Percentiles rank a stretch among this genome's conserved stretches.
Conservation (phyloP, 2,329 filamentous ascomycete genomes). For the Chaetomium strumarium region DNA sequence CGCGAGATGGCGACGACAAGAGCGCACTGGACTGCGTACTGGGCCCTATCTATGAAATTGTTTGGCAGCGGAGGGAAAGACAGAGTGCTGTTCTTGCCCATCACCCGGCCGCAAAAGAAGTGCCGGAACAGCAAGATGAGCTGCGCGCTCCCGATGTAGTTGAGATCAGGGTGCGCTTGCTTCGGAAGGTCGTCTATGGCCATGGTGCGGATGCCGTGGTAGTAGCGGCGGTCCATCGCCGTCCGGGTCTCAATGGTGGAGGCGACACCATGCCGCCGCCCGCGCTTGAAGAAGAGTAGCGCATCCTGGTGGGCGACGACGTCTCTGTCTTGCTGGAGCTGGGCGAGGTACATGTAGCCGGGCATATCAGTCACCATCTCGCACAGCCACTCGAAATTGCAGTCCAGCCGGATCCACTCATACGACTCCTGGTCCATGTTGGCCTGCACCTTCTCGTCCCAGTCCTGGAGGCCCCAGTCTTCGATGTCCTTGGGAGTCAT, state of each 20-base stretch:
- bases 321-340: constrained; percentile 93
- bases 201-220: constrained; percentile 83
- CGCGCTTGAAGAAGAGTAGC: constrained; percentile 65
- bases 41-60: constrained; percentile 80
- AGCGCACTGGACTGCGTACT: constrained; percentile 77
- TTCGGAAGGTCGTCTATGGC: constrained; percentile 73
- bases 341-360: constrained; percentile 95
- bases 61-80: constrained; percentile 79
- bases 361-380: constrained; percentile 76
- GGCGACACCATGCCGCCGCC: constrained; percentile 69
- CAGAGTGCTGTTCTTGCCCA: constrained; percentile 38
- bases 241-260: constrained; percentile 88
- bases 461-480: constrained; percentile 82
- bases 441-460: constrained; percentile 81
- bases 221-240: constrained; percentile 86
- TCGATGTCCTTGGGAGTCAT: constrained; percentile 73
- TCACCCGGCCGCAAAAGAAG: constrained; percentile 67
- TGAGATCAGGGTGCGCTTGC: constrained; percentile 62
- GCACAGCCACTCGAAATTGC: constrained; percentile 97
- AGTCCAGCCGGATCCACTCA: constrained; percentile 97
- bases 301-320: constrained; percentile 81
- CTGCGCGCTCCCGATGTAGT: constrained; percentile 77
- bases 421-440: constrained; percentile 95
- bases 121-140: constrained; percentile 80
- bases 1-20: constrained; percentile 76